Evolutionary conservation across 73 alveolate genomes (phyloP).

Genomic region (Paramecium bursaria): DNA sequence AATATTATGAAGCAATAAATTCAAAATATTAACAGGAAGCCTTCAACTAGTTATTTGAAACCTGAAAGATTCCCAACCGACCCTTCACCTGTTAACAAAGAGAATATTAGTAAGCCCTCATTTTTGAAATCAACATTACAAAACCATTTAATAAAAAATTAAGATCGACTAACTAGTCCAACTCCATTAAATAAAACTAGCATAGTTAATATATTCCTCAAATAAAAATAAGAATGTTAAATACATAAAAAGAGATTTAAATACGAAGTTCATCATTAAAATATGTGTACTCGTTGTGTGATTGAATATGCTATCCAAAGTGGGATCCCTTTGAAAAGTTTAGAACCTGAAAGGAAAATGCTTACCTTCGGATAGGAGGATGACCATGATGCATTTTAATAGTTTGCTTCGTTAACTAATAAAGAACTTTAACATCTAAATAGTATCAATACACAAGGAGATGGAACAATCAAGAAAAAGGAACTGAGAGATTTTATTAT

Average conservation of each 20-base stretch:
- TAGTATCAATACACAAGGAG: background rate
- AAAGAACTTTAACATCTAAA: conserved; percentile 17
- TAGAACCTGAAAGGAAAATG: conserved; percentile 41
- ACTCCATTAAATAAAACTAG: conserved; percentile 27
- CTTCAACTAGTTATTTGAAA: conserved; percentile 54
- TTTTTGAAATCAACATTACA: conserved; percentile 35
- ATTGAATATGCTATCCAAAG: conserved; percentile 40
- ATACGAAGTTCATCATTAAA: conserved; percentile 29
- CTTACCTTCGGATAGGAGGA: conserved; percentile 55
- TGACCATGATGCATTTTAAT: conserved; percentile 41
- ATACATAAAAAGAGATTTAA: conserved; percentile 31
- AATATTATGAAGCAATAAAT: conserved; percentile 32
- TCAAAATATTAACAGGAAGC: conserved; percentile 51
- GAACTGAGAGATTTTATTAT: conserved; percentile 40
- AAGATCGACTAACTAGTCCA: conserved; percentile 35
- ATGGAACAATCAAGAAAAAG: conserved; percentile 41
- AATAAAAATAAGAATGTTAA: conserved; percentile 45
- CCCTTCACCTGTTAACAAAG: conserved; percentile 54
- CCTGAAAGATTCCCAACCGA: conserved; percentile 40
- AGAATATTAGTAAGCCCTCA: conserved; percentile 32
- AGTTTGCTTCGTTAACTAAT: conserved; percentile 1
- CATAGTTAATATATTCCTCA: conserved; percentile 24
- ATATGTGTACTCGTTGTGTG: conserved; percentile 55
- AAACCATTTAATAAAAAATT: conserved; percentile 58
- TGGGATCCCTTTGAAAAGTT: conserved; percentile 4